Evolutionary conservation across 352 stramenopile genomes (phyloP).

Genomic region (Globisporangium paroecandrum): DNA sequence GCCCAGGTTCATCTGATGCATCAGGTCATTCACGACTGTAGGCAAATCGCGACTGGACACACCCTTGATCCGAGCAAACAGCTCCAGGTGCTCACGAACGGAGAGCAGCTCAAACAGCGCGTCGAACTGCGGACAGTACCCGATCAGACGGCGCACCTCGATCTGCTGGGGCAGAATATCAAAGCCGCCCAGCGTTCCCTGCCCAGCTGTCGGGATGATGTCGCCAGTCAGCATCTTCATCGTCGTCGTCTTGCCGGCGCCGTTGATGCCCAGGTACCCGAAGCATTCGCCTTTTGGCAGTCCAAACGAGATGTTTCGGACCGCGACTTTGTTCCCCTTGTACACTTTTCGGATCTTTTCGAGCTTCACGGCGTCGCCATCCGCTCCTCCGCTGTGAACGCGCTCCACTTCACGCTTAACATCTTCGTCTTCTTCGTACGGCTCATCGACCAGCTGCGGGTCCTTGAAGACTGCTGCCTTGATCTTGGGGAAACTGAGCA

Average conservation of each 20-base stretch:
- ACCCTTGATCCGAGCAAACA: conserved; percentile 91
- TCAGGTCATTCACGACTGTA: conserved; percentile 56
- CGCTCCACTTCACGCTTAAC: conserved; percentile 34
- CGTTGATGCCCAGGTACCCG: conserved; percentile 94
- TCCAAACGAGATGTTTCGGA: conserved; percentile 73
- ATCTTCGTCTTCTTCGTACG: conserved; percentile 44
- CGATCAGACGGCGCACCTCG: conserved; percentile 71
- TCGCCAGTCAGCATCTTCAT: conserved; percentile 95
- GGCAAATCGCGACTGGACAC: conserved; percentile 34
- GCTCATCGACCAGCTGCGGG: conserved; percentile 31
- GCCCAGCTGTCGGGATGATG: conserved; percentile 52
- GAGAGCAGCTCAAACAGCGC: conserved; percentile 80
- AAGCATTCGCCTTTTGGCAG: conserved; percentile 89
- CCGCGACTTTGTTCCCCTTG: conserved; percentile 62
- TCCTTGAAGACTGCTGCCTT: conserved; percentile 53
- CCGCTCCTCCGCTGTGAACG: conserved; percentile 25
- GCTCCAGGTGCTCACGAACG: conserved; percentile 83
- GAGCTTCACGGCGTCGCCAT: conserved; percentile 35
- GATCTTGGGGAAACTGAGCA: conserved; percentile 60
- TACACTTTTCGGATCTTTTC: conserved; percentile 40
- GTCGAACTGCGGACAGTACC: conserved; percentile 93
- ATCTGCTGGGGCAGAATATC: conserved; percentile 72
- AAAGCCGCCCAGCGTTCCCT: conserved; percentile 56
- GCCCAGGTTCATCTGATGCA: conserved; percentile 69
- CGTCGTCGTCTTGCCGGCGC: conserved; percentile 93